Evolutionary conservation across 805 yeast species (phyloP).

Genomic region (Barnettozyma wickerhamii): DNA sequence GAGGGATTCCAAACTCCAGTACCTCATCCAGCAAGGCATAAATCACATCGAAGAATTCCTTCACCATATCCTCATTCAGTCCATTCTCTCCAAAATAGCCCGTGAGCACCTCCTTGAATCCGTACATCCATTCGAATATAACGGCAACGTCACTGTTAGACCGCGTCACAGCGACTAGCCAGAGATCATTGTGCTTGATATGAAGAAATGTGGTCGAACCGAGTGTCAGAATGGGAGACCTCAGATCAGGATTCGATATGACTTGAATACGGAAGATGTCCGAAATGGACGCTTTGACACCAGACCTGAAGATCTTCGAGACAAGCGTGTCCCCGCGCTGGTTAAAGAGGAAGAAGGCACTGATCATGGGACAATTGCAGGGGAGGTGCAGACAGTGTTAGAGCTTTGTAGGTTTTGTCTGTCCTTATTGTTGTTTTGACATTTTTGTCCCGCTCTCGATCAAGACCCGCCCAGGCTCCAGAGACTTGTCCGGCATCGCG

Average conservation of each 20-base stretch:
- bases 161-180: conserved; percentile 87
- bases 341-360: conserved; percentile 60
- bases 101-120: conserved; percentile 50
- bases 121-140: conserved; percentile 73
- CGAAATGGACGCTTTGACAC: conserved; percentile 70
- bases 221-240: conserved; percentile 73
- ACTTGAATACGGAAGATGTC: conserved; percentile 94
- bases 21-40: conserved; percentile 78
- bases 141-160: conserved; percentile 81
- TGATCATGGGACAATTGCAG: neutral
- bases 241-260: conserved; percentile 57
- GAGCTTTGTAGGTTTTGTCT: neutral
- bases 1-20: conserved; percentile 76
- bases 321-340: conserved; percentile 80
- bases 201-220: conserved; percentile 92
- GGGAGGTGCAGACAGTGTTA: too few species aligned
- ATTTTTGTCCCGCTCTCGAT: too few species aligned
- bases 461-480: too few species aligned
- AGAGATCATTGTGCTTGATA: conserved; percentile 55
- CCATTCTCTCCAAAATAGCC: conserved; percentile 29
- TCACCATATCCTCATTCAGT: conserved; percentile 44
- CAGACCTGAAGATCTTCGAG: conserved; percentile 67
- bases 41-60: conserved; percentile 60
- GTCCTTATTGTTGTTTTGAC: neutral
- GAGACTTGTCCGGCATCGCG: too few species aligned